These are phyloP conservation scores for Cynanchum wilfordii DNA, from an alignment of 257 asterid species.

Conservation along the genomic window DNA sequence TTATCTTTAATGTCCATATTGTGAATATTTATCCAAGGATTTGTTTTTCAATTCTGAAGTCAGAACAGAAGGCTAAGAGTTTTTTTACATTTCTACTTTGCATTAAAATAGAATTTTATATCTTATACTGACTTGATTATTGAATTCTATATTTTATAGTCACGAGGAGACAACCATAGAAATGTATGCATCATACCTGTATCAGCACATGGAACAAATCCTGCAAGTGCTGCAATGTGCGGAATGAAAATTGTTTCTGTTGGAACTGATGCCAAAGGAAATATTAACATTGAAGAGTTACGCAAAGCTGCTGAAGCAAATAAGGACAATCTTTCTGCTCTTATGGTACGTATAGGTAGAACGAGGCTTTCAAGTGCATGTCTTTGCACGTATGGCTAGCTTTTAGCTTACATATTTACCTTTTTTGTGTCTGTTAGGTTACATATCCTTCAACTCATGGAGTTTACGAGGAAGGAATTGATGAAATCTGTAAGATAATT, in stretches of 20 bases:
- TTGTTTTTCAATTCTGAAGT: neutral
- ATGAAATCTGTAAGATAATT: slow-evolving; percentile 90
- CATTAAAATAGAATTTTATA: neutral
- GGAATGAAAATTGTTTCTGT: slow-evolving; percentile 98
- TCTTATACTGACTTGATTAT: slow-evolving; percentile 6
- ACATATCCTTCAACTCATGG: slow-evolving; percentile 99
- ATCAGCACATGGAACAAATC: slow-evolving; percentile 99
- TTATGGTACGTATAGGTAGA: slow-evolving; percentile 52
- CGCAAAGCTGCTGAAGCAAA: slow-evolving; percentile 80
- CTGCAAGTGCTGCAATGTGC: slow-evolving; percentile 99
- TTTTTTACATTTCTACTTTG: neutral
- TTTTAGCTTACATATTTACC: slow-evolving; percentile 4
- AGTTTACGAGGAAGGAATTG: slow-evolving; percentile 97
- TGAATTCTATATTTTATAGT: slow-evolving; percentile 39
- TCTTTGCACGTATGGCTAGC: neutral
- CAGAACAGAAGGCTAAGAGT: neutral
- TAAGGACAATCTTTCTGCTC: slow-evolving; percentile 79
- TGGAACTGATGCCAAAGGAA: slow-evolving; percentile 98
- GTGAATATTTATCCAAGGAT: neutral
- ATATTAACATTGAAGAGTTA: slow-evolving; percentile 86
- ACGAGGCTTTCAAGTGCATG: neutral
- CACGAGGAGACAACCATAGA: slow-evolving; percentile 96
- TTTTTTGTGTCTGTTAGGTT: slow-evolving; percentile 46
- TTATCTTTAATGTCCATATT: neutral
- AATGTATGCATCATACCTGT: slow-evolving; percentile 96